A percentile compares a stretch with the other conserved stretches of the same genome.
Evolutionary conservation across 805 yeast species (phyloP).

Genomic region (Nakazawaea wyomingensis): DNA sequence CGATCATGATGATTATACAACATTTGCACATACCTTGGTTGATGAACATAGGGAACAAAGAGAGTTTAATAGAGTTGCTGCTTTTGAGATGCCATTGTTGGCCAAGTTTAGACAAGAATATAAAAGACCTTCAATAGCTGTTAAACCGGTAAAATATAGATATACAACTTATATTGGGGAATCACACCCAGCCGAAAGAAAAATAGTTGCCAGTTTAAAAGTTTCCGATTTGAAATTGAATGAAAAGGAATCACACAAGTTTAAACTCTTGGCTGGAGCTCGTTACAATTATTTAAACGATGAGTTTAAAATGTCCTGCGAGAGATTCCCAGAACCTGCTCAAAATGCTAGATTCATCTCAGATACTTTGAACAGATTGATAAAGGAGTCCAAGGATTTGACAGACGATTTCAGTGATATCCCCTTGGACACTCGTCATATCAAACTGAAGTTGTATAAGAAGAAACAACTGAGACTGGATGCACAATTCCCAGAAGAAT

Average conservation of each 20-base stretch:
- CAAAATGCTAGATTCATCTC: constrained; percentile 79
- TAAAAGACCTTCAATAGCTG: constrained; percentile 36
- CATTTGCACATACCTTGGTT: constrained; percentile 65
- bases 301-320: constrained; percentile 58
- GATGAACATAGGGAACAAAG: constrained; percentile 71
- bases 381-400: constrained; percentile 59
- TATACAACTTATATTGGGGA: constrained; percentile 76
- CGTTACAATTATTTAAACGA: constrained; percentile 65
- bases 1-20: constrained; percentile 61
- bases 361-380: constrained; percentile 54
- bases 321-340: constrained; percentile 66
- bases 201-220: constrained; percentile 56
- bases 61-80: constrained; percentile 75
- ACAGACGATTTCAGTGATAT: constrained; percentile 65
- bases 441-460: constrained; percentile 37
- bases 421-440: constrained; percentile 77
- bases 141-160: constrained; percentile 57
- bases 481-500: constrained; percentile 64
- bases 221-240: constrained; percentile 49
- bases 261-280: constrained; percentile 71
- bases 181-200: constrained; percentile 60
- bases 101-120: constrained; percentile 71
- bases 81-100: constrained; percentile 86
- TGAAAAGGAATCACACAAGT: constrained; percentile 58
- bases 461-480: constrained; percentile 34